Evolutionary conservation across 129 eudicot species (phyloP).

Genomic region (Apium graveolens): DNA sequence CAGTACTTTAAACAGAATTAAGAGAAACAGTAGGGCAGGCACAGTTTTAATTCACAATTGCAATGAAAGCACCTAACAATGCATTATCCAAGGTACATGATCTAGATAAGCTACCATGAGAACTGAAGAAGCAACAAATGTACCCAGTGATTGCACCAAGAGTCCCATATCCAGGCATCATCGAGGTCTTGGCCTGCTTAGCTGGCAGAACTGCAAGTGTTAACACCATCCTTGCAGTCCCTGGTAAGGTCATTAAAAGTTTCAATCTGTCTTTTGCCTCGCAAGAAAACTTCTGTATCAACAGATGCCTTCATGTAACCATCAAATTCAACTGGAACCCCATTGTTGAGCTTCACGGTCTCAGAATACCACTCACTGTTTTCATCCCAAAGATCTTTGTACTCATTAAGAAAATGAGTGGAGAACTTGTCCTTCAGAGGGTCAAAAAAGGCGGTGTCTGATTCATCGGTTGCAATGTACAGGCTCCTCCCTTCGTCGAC

Average conservation of each 20-base stretch:
- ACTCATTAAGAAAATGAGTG: constrained; percentile 81
- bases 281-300: constrained; percentile 89
- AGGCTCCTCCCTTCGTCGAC: constrained; percentile 71
- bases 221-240: constrained; percentile 87
- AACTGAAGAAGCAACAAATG: neutral
- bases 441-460: constrained; percentile 55
- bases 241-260: constrained; percentile 80
- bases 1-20: neutral
- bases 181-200: constrained; percentile 4
- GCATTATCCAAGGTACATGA: neutral
- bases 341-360: constrained; percentile 58
- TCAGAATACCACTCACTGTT: constrained; percentile 75
- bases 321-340: constrained; percentile 84
- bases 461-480: constrained; percentile 75
- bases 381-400: constrained; percentile 29
- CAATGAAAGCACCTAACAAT: neutral
- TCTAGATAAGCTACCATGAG: neutral
- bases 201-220: constrained; percentile 19
- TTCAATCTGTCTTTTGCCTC: constrained; percentile 90
- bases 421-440: constrained; percentile 88
- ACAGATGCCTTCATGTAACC: constrained; percentile 89
- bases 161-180: neutral
- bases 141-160: neutral
- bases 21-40: neutral
- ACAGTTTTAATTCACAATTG: neutral